phyloP scores from a whole-genome alignment of 768 basidiomycete genomes.

The Naganishia onofrii region DNA sequence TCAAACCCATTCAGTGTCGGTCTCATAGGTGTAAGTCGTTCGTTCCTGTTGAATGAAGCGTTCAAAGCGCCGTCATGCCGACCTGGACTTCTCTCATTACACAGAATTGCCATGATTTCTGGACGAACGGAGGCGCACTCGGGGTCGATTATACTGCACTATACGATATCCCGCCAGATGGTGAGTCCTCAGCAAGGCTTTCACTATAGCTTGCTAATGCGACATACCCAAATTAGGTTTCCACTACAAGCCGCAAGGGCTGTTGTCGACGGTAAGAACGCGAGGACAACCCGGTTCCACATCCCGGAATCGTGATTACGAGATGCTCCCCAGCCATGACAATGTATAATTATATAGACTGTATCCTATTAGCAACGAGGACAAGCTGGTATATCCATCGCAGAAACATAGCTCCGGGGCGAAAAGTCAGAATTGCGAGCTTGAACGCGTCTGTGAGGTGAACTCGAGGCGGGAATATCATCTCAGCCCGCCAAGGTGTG shows the following conservation, averaged over 20 bases:
- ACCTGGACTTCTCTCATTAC: no score
- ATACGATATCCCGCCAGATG: slow-evolving; percentile 85
- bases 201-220: not conserved
- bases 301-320: slow-evolving; percentile 2
- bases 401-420: no score
- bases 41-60: not conserved
- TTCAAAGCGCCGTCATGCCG: not conserved
- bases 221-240: not conserved
- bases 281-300: not conserved
- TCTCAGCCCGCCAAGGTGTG: no score
- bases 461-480: no score
- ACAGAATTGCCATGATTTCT: slow-evolving; percentile 72
- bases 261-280: not conserved
- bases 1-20: slow-evolving; percentile 89
- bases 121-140: slow-evolving; percentile 77
- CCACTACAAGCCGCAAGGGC: not conserved
- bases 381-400: no score
- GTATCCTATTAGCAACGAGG: not conserved
- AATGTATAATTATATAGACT: slow-evolving; percentile 16
- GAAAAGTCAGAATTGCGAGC: no score
- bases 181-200: slow-evolving; percentile 44
- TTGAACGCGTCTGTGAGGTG: no score
- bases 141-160: slow-evolving; percentile 85
- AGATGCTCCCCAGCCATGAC: slow-evolving; percentile 8
- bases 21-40: slow-evolving; percentile 49